Percentiles rank a stretch among this genome's conserved stretches.
Conservation (phyloP, 345 rosid species). For the Cardamine occulta region DNA sequence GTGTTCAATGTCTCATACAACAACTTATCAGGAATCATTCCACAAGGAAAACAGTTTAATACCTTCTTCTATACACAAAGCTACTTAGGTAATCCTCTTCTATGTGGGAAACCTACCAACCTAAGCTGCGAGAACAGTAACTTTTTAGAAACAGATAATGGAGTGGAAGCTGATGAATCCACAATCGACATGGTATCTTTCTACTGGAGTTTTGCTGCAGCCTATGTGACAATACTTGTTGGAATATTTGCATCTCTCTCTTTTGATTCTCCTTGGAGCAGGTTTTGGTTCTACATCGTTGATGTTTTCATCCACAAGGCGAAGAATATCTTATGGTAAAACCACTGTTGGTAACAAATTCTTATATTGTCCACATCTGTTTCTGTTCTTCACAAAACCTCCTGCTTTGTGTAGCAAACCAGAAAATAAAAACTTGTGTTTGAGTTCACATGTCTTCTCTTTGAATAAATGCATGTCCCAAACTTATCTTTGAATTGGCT, state of each 20-base stretch:
- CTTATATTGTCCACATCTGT: too few species aligned
- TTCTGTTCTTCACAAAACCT: too few species aligned
- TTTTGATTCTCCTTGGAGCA: slow-evolving; percentile 4
- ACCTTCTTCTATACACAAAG: neutral
- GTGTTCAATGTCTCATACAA: too few species aligned
- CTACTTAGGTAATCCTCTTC: neutral
- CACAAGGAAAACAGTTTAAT: neutral
- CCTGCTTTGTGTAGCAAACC: too few species aligned
- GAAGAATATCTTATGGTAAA: neutral
- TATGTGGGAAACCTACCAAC: neutral
- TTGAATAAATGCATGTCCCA: too few species aligned
- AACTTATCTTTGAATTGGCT: too few species aligned
- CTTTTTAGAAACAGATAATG: too few species aligned
- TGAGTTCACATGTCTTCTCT: too few species aligned
- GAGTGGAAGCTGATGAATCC: neutral
- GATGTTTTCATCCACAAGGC: neutral
- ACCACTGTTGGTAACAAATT: neutral
- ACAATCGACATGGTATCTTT: neutral
- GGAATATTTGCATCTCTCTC: neutral
- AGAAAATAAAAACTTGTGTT: too few species aligned
- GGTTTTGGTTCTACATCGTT: neutral
- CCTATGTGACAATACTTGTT: neutral
- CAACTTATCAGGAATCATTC: neutral
- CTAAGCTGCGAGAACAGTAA: too few species aligned
- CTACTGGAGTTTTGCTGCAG: neutral